Conservation (phyloP, 2,329 filamentous ascomycete genomes). For the Diplodia seriata region DNA sequence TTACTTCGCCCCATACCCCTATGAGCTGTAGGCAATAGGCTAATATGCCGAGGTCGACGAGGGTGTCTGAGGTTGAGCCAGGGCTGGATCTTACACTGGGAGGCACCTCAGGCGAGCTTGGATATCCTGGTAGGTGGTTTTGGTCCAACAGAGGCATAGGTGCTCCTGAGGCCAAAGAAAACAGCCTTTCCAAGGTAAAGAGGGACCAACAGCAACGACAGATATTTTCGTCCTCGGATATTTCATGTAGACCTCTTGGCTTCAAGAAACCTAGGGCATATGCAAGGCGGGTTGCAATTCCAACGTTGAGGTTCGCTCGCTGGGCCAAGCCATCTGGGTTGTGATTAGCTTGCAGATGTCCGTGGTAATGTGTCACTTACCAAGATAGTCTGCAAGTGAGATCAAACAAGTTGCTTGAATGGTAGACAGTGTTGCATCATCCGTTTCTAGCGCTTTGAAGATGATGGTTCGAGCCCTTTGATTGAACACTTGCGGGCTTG, state of each 20-base stretch:
- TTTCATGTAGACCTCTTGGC: not conserved
- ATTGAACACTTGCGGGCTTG: not conserved
- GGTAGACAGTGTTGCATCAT: not conserved
- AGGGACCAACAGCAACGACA: conserved; percentile 12
- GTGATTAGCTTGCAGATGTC: not conserved
- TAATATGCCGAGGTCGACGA: conserved; percentile 1
- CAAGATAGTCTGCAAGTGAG: not conserved
- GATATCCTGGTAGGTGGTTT: conserved; percentile 1
- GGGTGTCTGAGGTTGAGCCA: not conserved
- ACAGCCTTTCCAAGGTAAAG: conserved; percentile 6
- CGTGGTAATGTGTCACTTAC: not conserved
- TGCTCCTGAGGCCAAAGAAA: not conserved
- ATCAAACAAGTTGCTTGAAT: conserved; percentile 12
- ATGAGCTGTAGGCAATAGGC: conserved; percentile 11
- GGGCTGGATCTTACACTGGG: not conserved
- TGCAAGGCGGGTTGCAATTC: not conserved
- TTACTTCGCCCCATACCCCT: conserved; percentile 1
- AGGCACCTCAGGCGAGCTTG: not conserved
- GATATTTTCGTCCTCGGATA: not conserved
- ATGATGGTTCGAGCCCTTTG: not conserved
- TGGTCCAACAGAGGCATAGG: not conserved
- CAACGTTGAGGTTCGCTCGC: not conserved
- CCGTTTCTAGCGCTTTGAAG: not conserved
- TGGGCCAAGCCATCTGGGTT: not conserved
- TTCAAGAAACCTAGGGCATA: not conserved